These are phyloP conservation scores for Mangifera indica DNA, from an alignment of 345 rosid genomes.

Conservation along the genomic window DNA sequence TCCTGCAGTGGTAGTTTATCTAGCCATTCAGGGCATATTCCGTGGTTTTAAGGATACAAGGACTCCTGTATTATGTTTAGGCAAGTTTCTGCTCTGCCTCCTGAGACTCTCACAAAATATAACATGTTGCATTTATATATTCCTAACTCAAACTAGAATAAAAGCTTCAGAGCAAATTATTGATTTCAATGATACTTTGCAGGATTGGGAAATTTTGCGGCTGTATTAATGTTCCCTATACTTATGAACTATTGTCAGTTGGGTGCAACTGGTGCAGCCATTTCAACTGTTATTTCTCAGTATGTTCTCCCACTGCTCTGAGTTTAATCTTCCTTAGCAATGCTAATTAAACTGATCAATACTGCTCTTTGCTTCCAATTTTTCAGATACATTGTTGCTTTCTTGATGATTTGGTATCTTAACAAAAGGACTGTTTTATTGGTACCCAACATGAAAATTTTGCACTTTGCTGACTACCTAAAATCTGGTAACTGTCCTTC, in stretches of 20 bases:
- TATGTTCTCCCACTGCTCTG: slow-evolving; percentile 14
- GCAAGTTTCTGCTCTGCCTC: slow-evolving; percentile 18
- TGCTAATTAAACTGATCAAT: not conserved
- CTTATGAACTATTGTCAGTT: slow-evolving; percentile 30
- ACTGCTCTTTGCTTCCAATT: slow-evolving; percentile 1
- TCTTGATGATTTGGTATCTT: slow-evolving; percentile 39
- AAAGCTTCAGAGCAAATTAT: not conserved
- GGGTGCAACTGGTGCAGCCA: slow-evolving; percentile 41
- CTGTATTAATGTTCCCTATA: slow-evolving; percentile 34
- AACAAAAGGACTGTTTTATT: slow-evolving; percentile 31
- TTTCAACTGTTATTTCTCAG: slow-evolving; percentile 42
- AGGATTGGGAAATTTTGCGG: slow-evolving; percentile 39
- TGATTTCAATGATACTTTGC: slow-evolving; percentile 16
- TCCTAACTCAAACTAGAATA: not conserved
- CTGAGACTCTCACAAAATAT: not conserved
- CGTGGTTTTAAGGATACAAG: slow-evolving; percentile 42
- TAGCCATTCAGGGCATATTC: slow-evolving; percentile 41
- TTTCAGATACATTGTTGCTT: slow-evolving; percentile 34
- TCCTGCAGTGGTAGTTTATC: slow-evolving; percentile 37
- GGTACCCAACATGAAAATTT: slow-evolving; percentile 26
- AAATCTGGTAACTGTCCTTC: slow-evolving; percentile 32
- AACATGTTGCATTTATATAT: not conserved
- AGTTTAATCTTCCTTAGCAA: not conserved
- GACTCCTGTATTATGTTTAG: slow-evolving; percentile 39
- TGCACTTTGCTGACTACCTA: slow-evolving; percentile 37